Evolutionary conservation across 352 stramenopile species (phyloP).

Genomic region (Phytophthora pluvialis): DNA sequence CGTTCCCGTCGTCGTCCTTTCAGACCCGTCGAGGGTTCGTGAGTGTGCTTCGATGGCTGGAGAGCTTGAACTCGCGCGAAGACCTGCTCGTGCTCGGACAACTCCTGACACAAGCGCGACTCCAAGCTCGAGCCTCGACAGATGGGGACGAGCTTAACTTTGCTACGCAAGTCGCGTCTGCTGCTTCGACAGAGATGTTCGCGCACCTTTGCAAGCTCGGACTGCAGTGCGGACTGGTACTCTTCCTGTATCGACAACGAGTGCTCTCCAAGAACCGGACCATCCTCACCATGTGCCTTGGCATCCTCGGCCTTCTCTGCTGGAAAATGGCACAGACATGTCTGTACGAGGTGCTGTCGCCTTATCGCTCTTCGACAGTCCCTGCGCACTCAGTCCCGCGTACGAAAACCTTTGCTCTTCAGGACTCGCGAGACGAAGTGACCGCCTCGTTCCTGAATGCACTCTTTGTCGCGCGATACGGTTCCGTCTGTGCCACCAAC

Average conservation of each 20-base stretch:
- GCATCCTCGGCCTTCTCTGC: conserved; percentile 49
- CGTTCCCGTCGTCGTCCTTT: conserved; percentile 39
- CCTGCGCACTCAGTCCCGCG: neutral
- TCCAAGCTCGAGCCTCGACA: conserved; percentile 5
- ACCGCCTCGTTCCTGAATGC: conserved; percentile 49
- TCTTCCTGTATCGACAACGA: conserved; percentile 52
- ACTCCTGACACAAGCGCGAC: conserved; percentile 22
- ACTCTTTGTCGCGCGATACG: conserved; percentile 54
- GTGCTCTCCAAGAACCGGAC: conserved; percentile 40
- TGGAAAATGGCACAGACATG: conserved; percentile 59
- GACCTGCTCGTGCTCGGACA: conserved; percentile 44
- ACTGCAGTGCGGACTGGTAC: conserved; percentile 54
- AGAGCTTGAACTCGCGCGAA: conserved; percentile 49
- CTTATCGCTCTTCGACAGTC: conserved; percentile 1
- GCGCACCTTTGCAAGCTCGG: conserved; percentile 46
- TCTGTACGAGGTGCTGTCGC: conserved; percentile 39
- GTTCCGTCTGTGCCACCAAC: conserved; percentile 39
- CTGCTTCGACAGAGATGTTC: conserved; percentile 39
- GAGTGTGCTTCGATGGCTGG: conserved; percentile 60
- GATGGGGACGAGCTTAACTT: conserved; percentile 2
- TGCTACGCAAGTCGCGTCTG: conserved; percentile 18
- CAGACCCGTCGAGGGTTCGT: conserved; percentile 52
- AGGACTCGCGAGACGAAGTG: conserved; percentile 22
- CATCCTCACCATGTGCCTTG: conserved; percentile 50
- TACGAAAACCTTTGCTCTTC: conserved; percentile 6